A percentile compares a stretch with the other conserved stretches of the same genome.
Conservation (phyloP, 352 stramenopile genomes). For the Globisporangium sylvaticum region DNA sequence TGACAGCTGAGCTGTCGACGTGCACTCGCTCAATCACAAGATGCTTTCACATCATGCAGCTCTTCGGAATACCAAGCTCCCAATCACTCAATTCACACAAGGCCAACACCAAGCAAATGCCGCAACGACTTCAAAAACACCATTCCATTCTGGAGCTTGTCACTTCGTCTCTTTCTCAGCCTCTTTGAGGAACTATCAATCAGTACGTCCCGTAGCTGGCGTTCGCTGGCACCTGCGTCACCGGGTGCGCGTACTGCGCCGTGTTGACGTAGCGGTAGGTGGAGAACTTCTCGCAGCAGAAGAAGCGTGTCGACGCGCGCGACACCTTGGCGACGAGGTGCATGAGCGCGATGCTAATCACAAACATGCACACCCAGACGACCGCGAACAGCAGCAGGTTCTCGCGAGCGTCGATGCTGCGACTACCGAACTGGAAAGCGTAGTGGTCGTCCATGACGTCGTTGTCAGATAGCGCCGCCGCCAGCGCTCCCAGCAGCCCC, state of each 20-base stretch:
- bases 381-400: conserved; percentile 42
- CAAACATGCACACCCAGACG: conserved; percentile 37
- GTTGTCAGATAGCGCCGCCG: conserved; percentile 19
- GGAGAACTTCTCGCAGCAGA: conserved; percentile 63
- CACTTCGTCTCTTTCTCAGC: not conserved
- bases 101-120: not conserved
- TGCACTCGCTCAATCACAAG: not conserved
- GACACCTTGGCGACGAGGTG: conserved; percentile 46
- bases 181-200: not conserved
- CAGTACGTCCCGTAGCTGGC: conserved; percentile 14
- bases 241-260: conserved; percentile 23
- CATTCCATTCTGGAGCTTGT: not conserved
- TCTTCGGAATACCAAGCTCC: not conserved
- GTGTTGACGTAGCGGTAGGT: conserved; percentile 44
- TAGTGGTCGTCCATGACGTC: conserved; percentile 23
- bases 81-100: not conserved
- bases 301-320: conserved; percentile 47
- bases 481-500: conserved; percentile 24
- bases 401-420: conserved; percentile 24
- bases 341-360: conserved; percentile 51
- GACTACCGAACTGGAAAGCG: not conserved
- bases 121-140: not conserved
- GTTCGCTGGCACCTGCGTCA: not conserved
- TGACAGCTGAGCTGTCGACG: not conserved
- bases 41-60: not conserved